Base-by-base conservation (phyloP, 768 basidiomycete genomes). In the Rhodotorula babjevae region DNA sequence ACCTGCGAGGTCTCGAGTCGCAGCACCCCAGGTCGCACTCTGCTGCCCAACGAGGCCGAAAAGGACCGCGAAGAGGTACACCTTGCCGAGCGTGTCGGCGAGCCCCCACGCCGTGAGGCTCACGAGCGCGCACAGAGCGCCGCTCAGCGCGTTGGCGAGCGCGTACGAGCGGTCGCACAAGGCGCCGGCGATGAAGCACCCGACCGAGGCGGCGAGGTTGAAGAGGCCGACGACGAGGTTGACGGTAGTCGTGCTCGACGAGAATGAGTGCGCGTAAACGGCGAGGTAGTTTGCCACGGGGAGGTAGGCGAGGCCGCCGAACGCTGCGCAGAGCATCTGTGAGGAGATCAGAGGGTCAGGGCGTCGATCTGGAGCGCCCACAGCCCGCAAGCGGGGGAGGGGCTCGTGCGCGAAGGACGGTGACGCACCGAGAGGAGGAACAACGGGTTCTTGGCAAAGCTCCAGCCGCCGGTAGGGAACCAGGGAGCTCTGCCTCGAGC, bases 261-360 rank as follows among this genome's bases (percentile, higher is more conserved):
- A 57, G 18, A 76, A 29, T 7, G 63, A 52, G 9, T 52, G 42
- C 58, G 72, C 53, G 67, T 74, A 76, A 5, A 60, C 65, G 0
- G 72, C 56, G 40, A 76, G 61, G 58, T 69, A 74, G n/a, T 69
- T 23, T 0, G 72, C 65, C 3, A 74, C 68, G 19, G 76, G 72
- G 40, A 76, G 70, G 52, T 68, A 74, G 11, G 72, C 57, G 4
- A 76, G 57, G 1, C 47, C 46, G 16, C 66, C 58, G 57, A 76
- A 21, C 64, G 70, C 57, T 0, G 71, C 58, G 2, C 67, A 57
- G 31, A 55, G 23, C 40, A 9, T 25, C 47, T 62, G 46, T 31
- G 19, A 19, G 42, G 6, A 12, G 18, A 14, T 9, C 11, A 11
- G 47, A 10, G 16, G 16, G 3, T 31, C 21, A n/a, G 49, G 4